Conservation (phyloP, 306 rosid genomes). For the Trifolium fragiferum region DNA sequence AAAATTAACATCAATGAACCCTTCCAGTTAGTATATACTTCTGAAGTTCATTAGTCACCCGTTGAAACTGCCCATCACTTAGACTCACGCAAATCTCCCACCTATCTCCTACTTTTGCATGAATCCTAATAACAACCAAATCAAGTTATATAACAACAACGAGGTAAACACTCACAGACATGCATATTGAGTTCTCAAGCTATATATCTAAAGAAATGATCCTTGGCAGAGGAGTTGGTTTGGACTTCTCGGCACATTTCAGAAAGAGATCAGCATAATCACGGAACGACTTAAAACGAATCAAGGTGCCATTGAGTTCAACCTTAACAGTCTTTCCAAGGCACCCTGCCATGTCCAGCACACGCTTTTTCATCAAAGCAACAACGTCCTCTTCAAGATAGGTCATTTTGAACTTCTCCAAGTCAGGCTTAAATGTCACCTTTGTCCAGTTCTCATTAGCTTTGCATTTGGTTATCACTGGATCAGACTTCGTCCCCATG, state of each 20-base stretch:
- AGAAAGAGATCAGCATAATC: constrained; percentile 88
- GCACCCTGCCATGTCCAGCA: constrained; percentile 92
- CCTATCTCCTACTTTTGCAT: constrained; percentile 77
- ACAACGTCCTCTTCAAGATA: constrained; percentile 95
- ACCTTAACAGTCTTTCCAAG: constrained; percentile 93
- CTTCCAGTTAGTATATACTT: constrained; percentile 13
- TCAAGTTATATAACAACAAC: constrained; percentile 20
- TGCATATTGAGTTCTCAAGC: background rate
- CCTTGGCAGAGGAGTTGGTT: constrained; percentile 71
- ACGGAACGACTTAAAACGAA: constrained; percentile 67
- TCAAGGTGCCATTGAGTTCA: constrained; percentile 65
- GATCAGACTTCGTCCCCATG: constrained; percentile 82
- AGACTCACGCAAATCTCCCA: constrained; percentile 94
- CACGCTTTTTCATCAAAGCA: constrained; percentile 90
- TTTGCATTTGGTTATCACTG: constrained; percentile 78
- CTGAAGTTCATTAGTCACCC: constrained; percentile 52
- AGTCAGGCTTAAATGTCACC: constrained; percentile 90
- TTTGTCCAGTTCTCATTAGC: constrained; percentile 86
- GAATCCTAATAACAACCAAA: constrained; percentile 52
- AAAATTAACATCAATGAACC: constrained; percentile 6
- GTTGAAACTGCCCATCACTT: constrained; percentile 95
- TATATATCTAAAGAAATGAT: constrained; percentile 20
- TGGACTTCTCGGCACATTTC: constrained; percentile 64
- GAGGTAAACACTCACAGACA: background rate
- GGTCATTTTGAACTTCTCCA: constrained; percentile 77